Base-by-base conservation (phyloP, 306 rosid species). In the Arachis hypogaea region DNA sequence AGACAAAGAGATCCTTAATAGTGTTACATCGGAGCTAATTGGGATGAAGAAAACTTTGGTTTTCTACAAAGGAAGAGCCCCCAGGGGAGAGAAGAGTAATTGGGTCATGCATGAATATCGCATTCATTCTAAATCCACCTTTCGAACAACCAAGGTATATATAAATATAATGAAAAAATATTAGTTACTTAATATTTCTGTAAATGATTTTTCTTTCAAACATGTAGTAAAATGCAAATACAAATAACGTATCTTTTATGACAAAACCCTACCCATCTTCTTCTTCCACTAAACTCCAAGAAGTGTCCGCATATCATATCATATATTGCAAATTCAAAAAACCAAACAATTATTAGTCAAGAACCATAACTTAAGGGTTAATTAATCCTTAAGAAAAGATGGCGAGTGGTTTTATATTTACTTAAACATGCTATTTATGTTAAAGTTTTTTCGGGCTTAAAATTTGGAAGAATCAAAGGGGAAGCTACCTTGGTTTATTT, bases 71-170 rank as follows among this genome's bases (percentile, higher is more conserved):
- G 98, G 98, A 1, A 87, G 98, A 80, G 98, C 98, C 56, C 98
- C 98, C 0, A 82, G 97, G 82, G 98, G 98, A 51, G 97, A 93
- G 73, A 93, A 93, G 75, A 71, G 86, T 58, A 93, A 89, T 67
- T 91, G 98, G 97, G 96, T 93, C 76, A 93, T 93, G 92, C 98
- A 93, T 73, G 98, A 93, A 85, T 93, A 93, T 28, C 93, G 98
- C 68, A 72, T 86, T 76, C 91, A 88, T 78, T 81, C 92, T 6
- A 92, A 90, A 78, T 80, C 96, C 9, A 77, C 65, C 71, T 85
- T 78, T 62, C 75, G 94, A 85, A 78, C 82, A 4, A 80, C 69
- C 65, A 90, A 88, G 92, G 98, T 92, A 86, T 18, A 18, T 18
- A 16, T 69, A 46, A 2, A 40, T n/a, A 38, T 29, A 28, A 18